phyloP scores from a whole-genome alignment of 2,329 filamentous ascomycete genomes.

The Coniochaeta prunicola region DNA sequence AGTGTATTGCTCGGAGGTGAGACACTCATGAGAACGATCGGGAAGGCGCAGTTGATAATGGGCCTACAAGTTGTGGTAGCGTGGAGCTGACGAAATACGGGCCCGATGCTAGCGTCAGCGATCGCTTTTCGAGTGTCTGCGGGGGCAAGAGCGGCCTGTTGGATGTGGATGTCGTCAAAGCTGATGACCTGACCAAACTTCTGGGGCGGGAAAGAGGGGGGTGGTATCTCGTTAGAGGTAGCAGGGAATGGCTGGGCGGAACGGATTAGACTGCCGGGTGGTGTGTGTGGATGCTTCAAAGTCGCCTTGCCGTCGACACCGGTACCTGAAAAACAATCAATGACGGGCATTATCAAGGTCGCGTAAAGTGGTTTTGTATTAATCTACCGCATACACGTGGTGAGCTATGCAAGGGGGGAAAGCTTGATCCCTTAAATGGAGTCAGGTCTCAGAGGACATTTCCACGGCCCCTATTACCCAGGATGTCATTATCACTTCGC shows the following conservation, averaged over 20 bases:
- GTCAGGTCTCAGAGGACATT: not conserved
- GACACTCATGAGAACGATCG: not conserved
- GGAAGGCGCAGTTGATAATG: not conserved
- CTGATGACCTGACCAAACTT: not conserved
- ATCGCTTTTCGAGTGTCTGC: not conserved
- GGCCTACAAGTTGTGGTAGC: too few species aligned
- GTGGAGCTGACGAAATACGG: not conserved
- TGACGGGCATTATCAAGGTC: not conserved
- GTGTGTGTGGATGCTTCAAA: not conserved
- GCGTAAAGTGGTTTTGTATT: not conserved
- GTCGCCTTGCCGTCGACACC: not conserved
- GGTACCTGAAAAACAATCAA: not conserved
- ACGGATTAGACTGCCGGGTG: not conserved
- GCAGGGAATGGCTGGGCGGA: not conserved
- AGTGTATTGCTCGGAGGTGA: not conserved
- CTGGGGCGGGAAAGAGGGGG: not conserved
- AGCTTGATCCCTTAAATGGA: not conserved
- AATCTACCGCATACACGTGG: not conserved
- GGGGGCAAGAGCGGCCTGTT: not conserved
- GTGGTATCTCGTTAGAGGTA: not conserved
- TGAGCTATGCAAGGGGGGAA: not conserved
- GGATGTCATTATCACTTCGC: not conserved
- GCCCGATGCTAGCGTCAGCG: conserved; percentile 1
- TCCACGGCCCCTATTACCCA: not conserved
- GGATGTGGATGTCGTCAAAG: not conserved